Evolutionary conservation across 2,329 filamentous ascomycete species (phyloP).

Genomic region (Ceratocystis albifundus): DNA sequence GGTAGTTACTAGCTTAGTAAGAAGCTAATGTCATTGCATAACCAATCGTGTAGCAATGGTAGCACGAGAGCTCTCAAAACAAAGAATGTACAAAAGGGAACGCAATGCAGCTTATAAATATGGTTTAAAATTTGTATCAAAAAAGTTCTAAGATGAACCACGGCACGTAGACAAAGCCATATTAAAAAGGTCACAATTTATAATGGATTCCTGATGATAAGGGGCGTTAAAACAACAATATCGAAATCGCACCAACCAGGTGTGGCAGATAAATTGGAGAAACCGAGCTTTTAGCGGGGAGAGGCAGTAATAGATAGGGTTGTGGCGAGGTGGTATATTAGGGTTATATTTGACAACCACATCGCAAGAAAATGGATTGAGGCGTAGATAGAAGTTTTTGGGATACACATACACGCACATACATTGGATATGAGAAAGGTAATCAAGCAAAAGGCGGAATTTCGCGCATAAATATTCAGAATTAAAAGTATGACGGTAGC

Average conservation of each 20-base stretch:
- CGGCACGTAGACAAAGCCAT: background rate
- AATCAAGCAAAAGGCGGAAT: background rate
- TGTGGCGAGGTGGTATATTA: background rate
- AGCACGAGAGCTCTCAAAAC: background rate
- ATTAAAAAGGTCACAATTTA: too few relatives aligned
- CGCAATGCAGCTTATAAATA: background rate
- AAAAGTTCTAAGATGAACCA: background rate
- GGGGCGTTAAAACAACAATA: too few relatives aligned
- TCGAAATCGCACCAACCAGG: too few relatives aligned
- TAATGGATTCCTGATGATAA: too few relatives aligned
- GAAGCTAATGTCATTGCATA: background rate
- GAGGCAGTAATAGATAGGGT: background rate
- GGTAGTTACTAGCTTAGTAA: background rate
- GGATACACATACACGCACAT: background rate
- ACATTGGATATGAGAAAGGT: background rate
- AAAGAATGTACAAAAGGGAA: background rate
- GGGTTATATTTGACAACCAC: background rate
- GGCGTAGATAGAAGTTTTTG: too few relatives aligned
- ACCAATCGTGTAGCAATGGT: background rate
- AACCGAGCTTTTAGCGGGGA: background rate
- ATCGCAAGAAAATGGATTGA: background rate
- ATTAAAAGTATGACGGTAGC: conserved; percentile 11
- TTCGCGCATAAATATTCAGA: background rate
- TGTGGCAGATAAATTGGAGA: too few relatives aligned
- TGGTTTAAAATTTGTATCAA: background rate